These are phyloP conservation scores for Fusarium sarcochroum DNA, from an alignment of 2,329 filamentous ascomycete species.

Conservation along the genomic window DNA sequence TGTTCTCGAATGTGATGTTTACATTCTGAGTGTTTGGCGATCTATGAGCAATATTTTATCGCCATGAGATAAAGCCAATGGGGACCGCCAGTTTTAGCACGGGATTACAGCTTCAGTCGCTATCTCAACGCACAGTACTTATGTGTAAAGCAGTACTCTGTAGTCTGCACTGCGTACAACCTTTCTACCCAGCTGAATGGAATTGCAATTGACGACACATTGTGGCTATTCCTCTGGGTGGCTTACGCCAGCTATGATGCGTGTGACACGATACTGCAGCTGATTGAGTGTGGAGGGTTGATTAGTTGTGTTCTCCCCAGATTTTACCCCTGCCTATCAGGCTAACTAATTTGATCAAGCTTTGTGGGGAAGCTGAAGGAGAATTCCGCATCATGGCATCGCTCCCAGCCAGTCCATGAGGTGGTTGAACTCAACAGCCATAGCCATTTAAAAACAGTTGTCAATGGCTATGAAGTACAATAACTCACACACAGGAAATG, in stretches of 20 bases:
- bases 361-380: slow-evolving; percentile 25
- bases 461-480: neutral
- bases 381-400: slow-evolving; percentile 1
- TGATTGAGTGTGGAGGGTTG: neutral
- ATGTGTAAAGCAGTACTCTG: too few species aligned
- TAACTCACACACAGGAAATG: neutral
- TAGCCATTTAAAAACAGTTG: neutral
- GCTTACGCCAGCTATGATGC: neutral
- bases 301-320: slow-evolving; percentile 8
- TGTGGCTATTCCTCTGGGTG: too few species aligned
- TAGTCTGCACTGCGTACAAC: too few species aligned
- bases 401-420: neutral
- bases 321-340: slow-evolving; percentile 20
- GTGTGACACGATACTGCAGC: neutral
- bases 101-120: too few species aligned
- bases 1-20: too few species aligned
- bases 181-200: too few species aligned
- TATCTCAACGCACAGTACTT: too few species aligned
- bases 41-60: too few species aligned
- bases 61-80: too few species aligned
- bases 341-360: slow-evolving; percentile 16
- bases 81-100: too few species aligned
- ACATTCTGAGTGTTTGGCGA: too few species aligned
- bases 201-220: too few species aligned
- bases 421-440: neutral